Conservation (phyloP, 805 yeast genomes). For the Myxozyma melibiosi region DNA sequence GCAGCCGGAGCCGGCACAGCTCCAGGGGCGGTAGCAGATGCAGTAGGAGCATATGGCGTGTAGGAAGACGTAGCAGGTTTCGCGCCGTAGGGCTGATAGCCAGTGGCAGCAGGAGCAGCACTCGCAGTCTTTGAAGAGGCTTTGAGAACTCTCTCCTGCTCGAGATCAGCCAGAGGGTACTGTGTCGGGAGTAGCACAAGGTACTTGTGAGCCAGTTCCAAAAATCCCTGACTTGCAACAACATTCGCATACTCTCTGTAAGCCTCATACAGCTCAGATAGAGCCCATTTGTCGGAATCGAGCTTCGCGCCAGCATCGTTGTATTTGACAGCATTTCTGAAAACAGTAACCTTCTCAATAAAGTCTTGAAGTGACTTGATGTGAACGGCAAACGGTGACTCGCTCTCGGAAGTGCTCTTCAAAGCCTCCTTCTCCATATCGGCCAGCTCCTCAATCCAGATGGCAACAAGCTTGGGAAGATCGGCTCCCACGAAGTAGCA, state of each 20-base stretch:
- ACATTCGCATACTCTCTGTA: conserved; percentile 80
- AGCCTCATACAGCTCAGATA: conserved; percentile 57
- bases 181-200: conserved; percentile 72
- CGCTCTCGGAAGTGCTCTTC: conserved; percentile 35
- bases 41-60: conserved; percentile 9
- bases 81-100: conserved; percentile 2
- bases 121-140: conserved; percentile 49
- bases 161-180: conserved; percentile 66
- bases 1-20: conserved; percentile 10
- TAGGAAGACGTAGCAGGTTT: conserved; percentile 14
- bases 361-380: conserved; percentile 77
- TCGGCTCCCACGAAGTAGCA: conserved; percentile 82
- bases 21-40: background rate
- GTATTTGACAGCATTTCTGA: conserved; percentile 52
- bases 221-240: conserved; percentile 79
- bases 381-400: conserved; percentile 78
- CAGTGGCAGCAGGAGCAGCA: background rate
- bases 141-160: conserved; percentile 74
- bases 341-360: conserved; percentile 81
- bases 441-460: conserved; percentile 82
- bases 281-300: conserved; percentile 43
- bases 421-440: conserved; percentile 46
- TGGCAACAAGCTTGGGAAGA: conserved; percentile 70
- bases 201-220: conserved; percentile 75
- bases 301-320: conserved; percentile 29